Conservation (phyloP, 148 eudicot species). For the Camellia granthamiana region DNA sequence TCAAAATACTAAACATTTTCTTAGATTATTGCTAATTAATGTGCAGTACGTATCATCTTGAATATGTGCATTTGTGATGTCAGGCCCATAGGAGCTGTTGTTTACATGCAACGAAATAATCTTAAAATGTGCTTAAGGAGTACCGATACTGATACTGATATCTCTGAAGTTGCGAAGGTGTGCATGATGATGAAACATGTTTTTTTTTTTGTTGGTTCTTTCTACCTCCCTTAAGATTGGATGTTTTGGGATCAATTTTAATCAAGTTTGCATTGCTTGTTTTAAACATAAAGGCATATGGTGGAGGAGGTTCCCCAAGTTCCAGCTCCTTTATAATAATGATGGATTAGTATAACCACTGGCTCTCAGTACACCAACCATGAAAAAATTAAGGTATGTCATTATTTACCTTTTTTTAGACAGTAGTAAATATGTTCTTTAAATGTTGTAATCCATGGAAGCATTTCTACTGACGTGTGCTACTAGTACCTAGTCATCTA, state of each 20-base stretch:
- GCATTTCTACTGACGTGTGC: no score
- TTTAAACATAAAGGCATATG: slow-evolving; percentile 63
- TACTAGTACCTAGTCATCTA: neutral
- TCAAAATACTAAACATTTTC: neutral
- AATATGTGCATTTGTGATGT: slow-evolving; percentile 2
- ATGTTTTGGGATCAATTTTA: neutral
- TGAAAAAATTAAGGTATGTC: slow-evolving; percentile 19
- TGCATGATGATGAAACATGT: slow-evolving; percentile 12
- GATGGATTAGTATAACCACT: slow-evolving; percentile 92
- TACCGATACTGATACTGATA: slow-evolving; percentile 59
- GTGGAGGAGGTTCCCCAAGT: slow-evolving; percentile 79
- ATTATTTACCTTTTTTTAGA: neutral
- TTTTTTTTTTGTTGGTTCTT: neutral
- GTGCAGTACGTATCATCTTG: neutral
- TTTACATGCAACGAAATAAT: slow-evolving; percentile 75
- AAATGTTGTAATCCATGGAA: neutral
- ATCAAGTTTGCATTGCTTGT: slow-evolving; percentile 13
- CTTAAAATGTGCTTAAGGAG: slow-evolving; percentile 92
- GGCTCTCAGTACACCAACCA: slow-evolving; percentile 42
- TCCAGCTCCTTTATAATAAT: slow-evolving; percentile 89
- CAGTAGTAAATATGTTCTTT: neutral
- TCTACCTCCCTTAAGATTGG: neutral
- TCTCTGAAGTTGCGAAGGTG: slow-evolving; percentile 95
- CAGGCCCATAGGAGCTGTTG: slow-evolving; percentile 93
- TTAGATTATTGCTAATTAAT: neutral